Conservation (phyloP, 176 grass and related monocot genomes). For the Eleusine indica region DNA sequence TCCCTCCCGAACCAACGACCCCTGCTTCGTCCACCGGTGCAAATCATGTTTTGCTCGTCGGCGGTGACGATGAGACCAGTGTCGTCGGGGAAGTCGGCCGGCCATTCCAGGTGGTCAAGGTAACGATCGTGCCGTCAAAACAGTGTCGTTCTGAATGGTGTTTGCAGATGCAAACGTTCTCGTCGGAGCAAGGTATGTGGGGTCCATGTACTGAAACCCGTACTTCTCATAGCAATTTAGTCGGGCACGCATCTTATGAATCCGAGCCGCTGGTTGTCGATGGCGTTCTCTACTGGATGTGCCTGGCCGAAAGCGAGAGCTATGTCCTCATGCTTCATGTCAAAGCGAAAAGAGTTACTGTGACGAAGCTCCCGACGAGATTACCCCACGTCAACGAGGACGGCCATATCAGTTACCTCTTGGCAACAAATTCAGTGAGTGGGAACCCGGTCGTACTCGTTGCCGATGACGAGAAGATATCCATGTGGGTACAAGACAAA, state of each 20-base stretch:
- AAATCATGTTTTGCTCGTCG: background rate
- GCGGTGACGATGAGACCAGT: background rate
- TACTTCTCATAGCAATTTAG: background rate
- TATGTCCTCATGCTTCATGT: background rate
- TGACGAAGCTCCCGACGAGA: background rate
- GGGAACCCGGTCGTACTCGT: background rate
- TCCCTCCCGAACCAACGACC: background rate
- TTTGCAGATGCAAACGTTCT: background rate
- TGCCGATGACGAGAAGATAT: background rate
- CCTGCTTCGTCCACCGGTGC: background rate
- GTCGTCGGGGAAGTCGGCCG: background rate
- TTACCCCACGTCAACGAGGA: background rate
- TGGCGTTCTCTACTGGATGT: background rate
- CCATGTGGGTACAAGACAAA: background rate
- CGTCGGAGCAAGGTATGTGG: background rate
- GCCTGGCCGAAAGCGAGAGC: background rate
- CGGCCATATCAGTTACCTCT: background rate
- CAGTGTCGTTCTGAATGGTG: background rate
- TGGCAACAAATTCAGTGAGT: background rate
- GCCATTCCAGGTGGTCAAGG: background rate
- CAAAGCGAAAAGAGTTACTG: background rate
- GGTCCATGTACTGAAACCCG: background rate
- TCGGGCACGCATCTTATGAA: background rate
- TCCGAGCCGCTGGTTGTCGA: background rate
- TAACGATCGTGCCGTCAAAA: background rate